These are phyloP conservation scores for Tagetes erecta DNA, from an alignment of 129 eudicot genomes.

Conservation along the genomic window DNA sequence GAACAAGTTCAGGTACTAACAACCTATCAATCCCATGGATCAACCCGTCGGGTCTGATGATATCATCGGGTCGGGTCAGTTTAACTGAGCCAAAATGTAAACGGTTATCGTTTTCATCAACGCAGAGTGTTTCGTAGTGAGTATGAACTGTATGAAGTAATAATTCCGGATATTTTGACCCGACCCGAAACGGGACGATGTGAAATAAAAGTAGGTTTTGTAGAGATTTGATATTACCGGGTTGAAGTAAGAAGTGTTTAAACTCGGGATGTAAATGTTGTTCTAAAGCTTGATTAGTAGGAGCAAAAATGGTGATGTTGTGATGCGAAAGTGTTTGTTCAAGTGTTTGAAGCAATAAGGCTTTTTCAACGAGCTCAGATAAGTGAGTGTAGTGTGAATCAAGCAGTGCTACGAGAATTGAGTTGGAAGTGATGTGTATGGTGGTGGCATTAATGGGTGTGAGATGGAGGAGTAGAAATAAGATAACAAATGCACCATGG, in stretches of 20 bases:
- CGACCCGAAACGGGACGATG: constrained; percentile 68
- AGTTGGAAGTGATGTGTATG: constrained; percentile 19
- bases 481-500: background rate
- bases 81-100: constrained; percentile 30
- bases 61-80: constrained; percentile 56
- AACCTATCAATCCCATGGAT: constrained; percentile 85
- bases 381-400: constrained; percentile 87
- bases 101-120: background rate
- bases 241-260: constrained; percentile 75
- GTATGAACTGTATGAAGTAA: background rate
- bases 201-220: constrained; percentile 68
- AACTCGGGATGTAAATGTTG: constrained; percentile 73
- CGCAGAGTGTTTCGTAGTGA: constrained; percentile 37
- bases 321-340: constrained; percentile 54
- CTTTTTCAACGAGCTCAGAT: constrained; percentile 82
- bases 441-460: background rate
- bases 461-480: background rate
- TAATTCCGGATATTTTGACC: constrained; percentile 22
- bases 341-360: constrained; percentile 60
- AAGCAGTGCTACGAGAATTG: constrained; percentile 75
- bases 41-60: constrained; percentile 72
- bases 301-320: constrained; percentile 87
- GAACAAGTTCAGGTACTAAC: constrained; percentile 64
- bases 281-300: constrained; percentile 71
- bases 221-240: constrained; percentile 70